A percentile compares a stretch with the other conserved stretches of the same genome.
Conservation (phyloP, 768 basidiomycete species). For the Chalciporus sphaerocephalus region DNA sequence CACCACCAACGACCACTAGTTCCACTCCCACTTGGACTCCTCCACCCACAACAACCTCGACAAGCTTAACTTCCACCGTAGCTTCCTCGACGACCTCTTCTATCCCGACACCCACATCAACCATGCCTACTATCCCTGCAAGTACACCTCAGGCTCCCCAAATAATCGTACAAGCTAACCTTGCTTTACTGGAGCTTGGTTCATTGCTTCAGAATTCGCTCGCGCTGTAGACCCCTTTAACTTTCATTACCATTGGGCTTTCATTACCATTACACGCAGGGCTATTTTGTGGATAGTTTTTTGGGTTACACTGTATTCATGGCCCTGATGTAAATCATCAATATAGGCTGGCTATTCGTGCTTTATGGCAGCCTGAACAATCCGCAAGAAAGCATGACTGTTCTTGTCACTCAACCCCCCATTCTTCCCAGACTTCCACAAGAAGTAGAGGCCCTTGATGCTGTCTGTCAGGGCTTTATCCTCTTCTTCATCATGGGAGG, state of each 20-base stretch:
- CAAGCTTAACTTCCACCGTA: slow-evolving; percentile 2
- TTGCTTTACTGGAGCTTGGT: slow-evolving; percentile 26
- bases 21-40: slow-evolving; percentile 19
- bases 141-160: slow-evolving; percentile 19
- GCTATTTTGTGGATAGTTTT: background rate
- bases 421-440: slow-evolving; percentile 49
- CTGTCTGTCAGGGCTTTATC: slow-evolving; percentile 47
- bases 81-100: slow-evolving; percentile 4
- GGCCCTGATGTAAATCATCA: background rate
- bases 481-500: slow-evolving; percentile 12
- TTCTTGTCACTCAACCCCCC: slow-evolving; percentile 19
- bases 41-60: slow-evolving; percentile 14
- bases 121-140: slow-evolving; percentile 10
- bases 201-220: slow-evolving; percentile 16
- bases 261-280: background rate
- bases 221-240: slow-evolving; percentile 1
- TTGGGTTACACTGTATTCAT: background rate
- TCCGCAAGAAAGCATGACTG: slow-evolving; percentile 30
- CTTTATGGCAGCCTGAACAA: slow-evolving; percentile 31
- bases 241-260: background rate
- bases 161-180: slow-evolving; percentile 19
- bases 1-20: slow-evolving; percentile 17
- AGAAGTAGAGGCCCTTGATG: slow-evolving; percentile 51
- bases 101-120: slow-evolving; percentile 9
- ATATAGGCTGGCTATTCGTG: slow-evolving; percentile 9